phyloP scores from a whole-genome alignment of 1,139 yeast species.

The Arxiozyma slooffiae region DNA sequence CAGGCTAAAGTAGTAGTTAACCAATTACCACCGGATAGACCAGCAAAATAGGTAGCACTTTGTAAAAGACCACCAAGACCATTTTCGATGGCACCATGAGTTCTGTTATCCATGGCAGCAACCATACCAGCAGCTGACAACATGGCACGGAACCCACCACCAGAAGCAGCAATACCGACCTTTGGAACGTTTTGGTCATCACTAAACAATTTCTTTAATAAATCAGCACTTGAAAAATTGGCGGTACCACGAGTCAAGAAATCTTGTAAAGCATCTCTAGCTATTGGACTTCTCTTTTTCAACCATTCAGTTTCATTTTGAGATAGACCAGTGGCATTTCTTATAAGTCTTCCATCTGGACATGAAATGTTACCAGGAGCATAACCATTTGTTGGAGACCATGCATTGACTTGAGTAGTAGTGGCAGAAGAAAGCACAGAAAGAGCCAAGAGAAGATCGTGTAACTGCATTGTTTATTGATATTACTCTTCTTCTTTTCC shows the following conservation, averaged over 20 bases:
- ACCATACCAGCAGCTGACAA: constrained; percentile 80
- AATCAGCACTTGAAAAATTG: constrained; percentile 47
- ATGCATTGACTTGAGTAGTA: constrained; percentile 33
- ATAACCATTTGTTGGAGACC: constrained; percentile 51
- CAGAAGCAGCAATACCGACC: constrained; percentile 72
- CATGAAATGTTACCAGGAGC: constrained; percentile 59
- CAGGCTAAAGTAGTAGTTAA: constrained; percentile 59
- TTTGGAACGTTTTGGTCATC: constrained; percentile 30
- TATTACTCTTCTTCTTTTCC: not conserved
- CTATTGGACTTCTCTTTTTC: constrained; percentile 40
- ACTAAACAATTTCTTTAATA: constrained; percentile 25
- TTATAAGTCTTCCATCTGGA: constrained; percentile 26
- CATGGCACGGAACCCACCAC: constrained; percentile 94
- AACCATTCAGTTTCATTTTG: constrained; percentile 26
- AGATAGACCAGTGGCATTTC: constrained; percentile 28
- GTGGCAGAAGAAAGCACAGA: constrained; percentile 23
- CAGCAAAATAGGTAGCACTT: constrained; percentile 62
- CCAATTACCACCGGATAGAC: constrained; percentile 35
- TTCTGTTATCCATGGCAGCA: constrained; percentile 69
- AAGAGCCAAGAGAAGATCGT: constrained; percentile 1
- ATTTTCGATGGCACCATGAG: constrained; percentile 44
- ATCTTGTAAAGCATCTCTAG: constrained; percentile 44
- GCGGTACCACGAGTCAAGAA: constrained; percentile 52
- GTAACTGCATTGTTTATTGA: constrained; percentile 4
- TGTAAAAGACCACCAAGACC: constrained; percentile 78